A percentile compares a stretch with the other conserved stretches of the same genome.
Evolutionary conservation across 1,284 basidiomycete genomes (phyloP).

Genomic region (Omphalotus olearius): DNA sequence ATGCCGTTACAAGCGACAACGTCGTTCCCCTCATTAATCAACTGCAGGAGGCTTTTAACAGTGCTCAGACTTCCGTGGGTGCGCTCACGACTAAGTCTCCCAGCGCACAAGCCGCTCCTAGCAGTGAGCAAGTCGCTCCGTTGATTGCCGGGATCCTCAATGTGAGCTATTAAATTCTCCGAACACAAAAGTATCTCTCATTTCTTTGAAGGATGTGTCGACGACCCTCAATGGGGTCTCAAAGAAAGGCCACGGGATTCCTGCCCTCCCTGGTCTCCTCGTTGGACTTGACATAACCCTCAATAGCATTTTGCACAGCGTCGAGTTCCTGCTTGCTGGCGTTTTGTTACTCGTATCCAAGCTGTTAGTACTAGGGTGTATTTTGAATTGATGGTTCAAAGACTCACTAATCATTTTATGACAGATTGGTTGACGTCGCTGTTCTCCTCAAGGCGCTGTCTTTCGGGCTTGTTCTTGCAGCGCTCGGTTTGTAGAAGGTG

Average conservation of each 20-base stretch:
- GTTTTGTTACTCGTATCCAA: slow-evolving; percentile 26
- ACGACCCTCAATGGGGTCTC: slow-evolving; percentile 20
- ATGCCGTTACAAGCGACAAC: slow-evolving; percentile 19
- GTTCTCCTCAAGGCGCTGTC: slow-evolving; percentile 19
- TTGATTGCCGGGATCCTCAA: slow-evolving; percentile 23
- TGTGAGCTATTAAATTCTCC: slow-evolving; percentile 12
- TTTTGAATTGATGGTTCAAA: background rate
- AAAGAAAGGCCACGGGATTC: slow-evolving; percentile 16
- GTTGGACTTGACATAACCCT: slow-evolving; percentile 24
- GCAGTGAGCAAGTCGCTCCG: slow-evolving; percentile 24
- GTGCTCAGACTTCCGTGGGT: slow-evolving; percentile 20
- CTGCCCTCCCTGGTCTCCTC: slow-evolving; percentile 21
- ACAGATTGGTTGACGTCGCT: slow-evolving; percentile 22
- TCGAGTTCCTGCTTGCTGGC: slow-evolving; percentile 26
- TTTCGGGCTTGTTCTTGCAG: slow-evolving; percentile 22
- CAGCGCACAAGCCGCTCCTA: slow-evolving; percentile 10
- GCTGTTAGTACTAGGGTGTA: slow-evolving; percentile 20
- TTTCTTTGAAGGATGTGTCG: slow-evolving; percentile 21
- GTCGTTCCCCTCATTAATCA: slow-evolving; percentile 25
- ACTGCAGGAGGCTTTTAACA: slow-evolving; percentile 23
- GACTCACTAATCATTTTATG: background rate
- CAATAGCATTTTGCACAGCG: slow-evolving; percentile 23
- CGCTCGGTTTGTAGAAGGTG: slow-evolving; percentile 20
- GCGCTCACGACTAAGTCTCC: slow-evolving; percentile 13
- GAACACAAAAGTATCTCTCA: background rate